Base-by-base conservation (phyloP, 2,329 filamentous ascomycete genomes). In the Stemphylium beticola region DNA sequence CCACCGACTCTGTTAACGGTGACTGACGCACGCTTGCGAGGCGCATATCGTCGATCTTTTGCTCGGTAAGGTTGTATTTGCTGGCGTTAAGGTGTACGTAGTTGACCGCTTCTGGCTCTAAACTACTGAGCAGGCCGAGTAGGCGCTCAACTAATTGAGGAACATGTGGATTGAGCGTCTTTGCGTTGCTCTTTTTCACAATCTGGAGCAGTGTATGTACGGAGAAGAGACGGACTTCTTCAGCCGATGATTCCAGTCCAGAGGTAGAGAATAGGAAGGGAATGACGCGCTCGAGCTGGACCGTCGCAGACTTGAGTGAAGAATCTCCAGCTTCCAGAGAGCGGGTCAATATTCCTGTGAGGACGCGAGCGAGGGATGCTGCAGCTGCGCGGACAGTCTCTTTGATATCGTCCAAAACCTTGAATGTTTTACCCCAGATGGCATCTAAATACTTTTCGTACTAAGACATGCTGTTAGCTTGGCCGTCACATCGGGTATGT, bases 321-420 rank as follows among this genome's bases (percentile, higher is more conserved):
- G 85, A 82, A 49, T 88, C 87, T 33, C 90, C 90, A 39, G 91
- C 87, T 73, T 96, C 92, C 2, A 97, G 83, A 55, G 92, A 90
- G 24, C 92, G 87, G 3, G 96, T 91, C 12, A 98, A 83, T 14
- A 91, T 90, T 47, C 91, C 92, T 1, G 92, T 96, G 32, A 99
- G 81, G 0, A 87, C 86, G 72, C 93, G 88, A 67, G 93, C 96
- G 4, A 99, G 82, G 55, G 87, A 87, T 40, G 92, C 82, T 1
- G 95, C 95, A 1, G 92, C 90, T 32, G 84, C 82, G 46, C 95
- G 85, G 4, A 99, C 95, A 1, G 89, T 92, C 7, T 89, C 89
- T 73, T 99, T 99, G 74, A 98, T 96, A 73, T 99, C 95, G 73
- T 99, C 95, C 5, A 98, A 81, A 0, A 99, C 92, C 68, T 92